Conservation (phyloP, 768 basidiomycete species). For the Candolleomyces efflorescens region DNA sequence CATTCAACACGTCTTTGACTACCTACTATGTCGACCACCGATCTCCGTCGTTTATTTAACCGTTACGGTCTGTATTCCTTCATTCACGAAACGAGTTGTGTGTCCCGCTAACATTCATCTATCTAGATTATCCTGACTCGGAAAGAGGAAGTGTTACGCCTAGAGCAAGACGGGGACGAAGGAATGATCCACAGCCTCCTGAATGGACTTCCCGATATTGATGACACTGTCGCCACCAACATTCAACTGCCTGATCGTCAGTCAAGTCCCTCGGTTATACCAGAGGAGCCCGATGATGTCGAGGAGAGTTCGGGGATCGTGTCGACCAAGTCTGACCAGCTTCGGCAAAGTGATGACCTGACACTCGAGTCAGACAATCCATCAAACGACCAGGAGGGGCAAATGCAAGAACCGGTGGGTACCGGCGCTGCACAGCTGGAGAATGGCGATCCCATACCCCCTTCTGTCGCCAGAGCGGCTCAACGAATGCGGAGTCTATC, state of each 20-base stretch:
- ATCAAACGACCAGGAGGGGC: too few species aligned
- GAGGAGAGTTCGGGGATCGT: too few species aligned
- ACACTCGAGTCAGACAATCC: too few species aligned
- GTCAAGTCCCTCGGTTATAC: not conserved
- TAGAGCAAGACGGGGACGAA: slow-evolving; percentile 70
- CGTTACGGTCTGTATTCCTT: slow-evolving; percentile 50
- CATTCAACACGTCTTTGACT: slow-evolving; percentile 92
- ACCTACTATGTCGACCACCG: slow-evolving; percentile 77
- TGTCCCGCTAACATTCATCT: not conserved
- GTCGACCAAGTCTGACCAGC: too few species aligned
- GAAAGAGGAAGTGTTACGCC: slow-evolving; percentile 56
- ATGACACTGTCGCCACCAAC: slow-evolving; percentile 22
- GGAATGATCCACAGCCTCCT: slow-evolving; percentile 80
- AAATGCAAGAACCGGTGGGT: too few species aligned
- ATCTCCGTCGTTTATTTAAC: slow-evolving; percentile 79
- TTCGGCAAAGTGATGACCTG: too few species aligned
- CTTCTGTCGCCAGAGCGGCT: too few species aligned
- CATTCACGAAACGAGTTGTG: not conserved
- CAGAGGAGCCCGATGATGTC: not conserved
- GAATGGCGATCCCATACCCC: too few species aligned
- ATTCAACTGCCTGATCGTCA: not conserved
- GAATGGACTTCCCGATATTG: slow-evolving; percentile 60
- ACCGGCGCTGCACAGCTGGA: too few species aligned
- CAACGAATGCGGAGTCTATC: not conserved
- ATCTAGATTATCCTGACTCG: slow-evolving; percentile 68